These are phyloP conservation scores for Chlorociboria aeruginascens DNA, from an alignment of 495 filamentous ascomycete species.

Conservation along the genomic window DNA sequence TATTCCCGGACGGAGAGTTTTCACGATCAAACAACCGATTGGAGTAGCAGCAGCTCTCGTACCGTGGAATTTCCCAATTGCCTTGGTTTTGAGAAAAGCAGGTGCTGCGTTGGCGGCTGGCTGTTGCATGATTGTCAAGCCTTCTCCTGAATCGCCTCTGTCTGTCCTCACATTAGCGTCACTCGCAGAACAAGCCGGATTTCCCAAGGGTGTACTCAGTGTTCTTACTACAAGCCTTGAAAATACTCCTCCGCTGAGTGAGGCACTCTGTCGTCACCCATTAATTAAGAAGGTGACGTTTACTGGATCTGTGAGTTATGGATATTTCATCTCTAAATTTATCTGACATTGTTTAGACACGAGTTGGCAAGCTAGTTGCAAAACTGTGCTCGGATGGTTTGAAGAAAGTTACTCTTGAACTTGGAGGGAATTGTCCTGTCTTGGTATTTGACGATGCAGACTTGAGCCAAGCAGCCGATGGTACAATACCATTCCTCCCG, in stretches of 20 bases:
- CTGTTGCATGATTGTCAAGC: conserved; percentile 56
- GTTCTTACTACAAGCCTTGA: conserved; percentile 46
- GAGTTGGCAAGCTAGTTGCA: conserved; percentile 52
- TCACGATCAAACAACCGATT: conserved; percentile 61
- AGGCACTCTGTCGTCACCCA: conserved; percentile 51
- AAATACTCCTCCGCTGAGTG: conserved; percentile 52
- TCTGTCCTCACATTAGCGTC: conserved; percentile 42
- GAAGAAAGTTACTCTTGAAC: conserved; percentile 62
- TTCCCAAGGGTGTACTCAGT: conserved; percentile 48
- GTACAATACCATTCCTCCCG: conserved; percentile 14
- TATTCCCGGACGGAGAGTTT: conserved; percentile 46
- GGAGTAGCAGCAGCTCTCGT: conserved; percentile 53
- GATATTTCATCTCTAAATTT: not conserved
- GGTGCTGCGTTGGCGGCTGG: conserved; percentile 59
- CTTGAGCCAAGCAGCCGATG: conserved; percentile 46
- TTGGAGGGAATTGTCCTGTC: conserved; percentile 67
- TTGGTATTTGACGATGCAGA: conserved; percentile 66
- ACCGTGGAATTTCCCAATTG: conserved; percentile 50
- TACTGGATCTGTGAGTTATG: conserved; percentile 41
- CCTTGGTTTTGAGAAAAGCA: conserved; percentile 58
- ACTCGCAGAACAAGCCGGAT: conserved; percentile 45
- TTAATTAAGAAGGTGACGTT: conserved; percentile 63
- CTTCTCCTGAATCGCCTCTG: conserved; percentile 54
- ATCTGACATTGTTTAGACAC: conserved; percentile 23
- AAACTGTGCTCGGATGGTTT: conserved; percentile 40